A percentile compares a stretch with the other conserved stretches of the same genome.
Evolutionary conservation across 345 rosid species (phyloP).

Genomic region (Populus alba): DNA sequence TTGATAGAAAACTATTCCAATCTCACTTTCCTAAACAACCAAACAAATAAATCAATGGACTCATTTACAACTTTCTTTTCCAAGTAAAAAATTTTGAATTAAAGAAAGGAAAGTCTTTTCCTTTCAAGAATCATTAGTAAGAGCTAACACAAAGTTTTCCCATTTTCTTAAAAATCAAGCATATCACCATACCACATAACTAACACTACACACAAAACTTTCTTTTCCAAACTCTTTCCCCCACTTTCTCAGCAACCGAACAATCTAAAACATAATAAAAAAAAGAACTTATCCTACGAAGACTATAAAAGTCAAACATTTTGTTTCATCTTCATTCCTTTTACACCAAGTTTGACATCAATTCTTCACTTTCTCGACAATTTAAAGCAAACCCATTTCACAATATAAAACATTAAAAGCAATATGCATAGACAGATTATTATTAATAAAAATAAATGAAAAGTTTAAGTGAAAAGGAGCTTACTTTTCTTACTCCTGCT

Average conservation of each 20-base stretch:
- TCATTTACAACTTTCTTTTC: not conserved
- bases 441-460: too few relatives aligned
- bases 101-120: not conserved
- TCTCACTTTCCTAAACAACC: not conserved
- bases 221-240: not conserved
- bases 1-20: not conserved
- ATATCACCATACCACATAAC: not conserved
- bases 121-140: not conserved
- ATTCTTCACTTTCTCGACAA: not conserved
- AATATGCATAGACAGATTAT: not conserved
- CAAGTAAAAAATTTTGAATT: not conserved
- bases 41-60: not conserved
- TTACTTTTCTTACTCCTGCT: not conserved
- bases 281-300: not conserved
- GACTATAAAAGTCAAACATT: not conserved
- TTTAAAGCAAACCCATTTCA: conserved; percentile 1
- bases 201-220: not conserved
- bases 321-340: not conserved
- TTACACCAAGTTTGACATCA: not conserved
- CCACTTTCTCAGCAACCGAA: not conserved
- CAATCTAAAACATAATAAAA: not conserved
- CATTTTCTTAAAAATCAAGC: not conserved
- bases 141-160: not conserved
- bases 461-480: not conserved
- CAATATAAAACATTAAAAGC: not conserved